Percentiles rank a stretch among this genome's conserved stretches.
Evolutionary conservation across 176 grass and related monocot species (phyloP).

Genomic region (Oryza coarctata): DNA sequence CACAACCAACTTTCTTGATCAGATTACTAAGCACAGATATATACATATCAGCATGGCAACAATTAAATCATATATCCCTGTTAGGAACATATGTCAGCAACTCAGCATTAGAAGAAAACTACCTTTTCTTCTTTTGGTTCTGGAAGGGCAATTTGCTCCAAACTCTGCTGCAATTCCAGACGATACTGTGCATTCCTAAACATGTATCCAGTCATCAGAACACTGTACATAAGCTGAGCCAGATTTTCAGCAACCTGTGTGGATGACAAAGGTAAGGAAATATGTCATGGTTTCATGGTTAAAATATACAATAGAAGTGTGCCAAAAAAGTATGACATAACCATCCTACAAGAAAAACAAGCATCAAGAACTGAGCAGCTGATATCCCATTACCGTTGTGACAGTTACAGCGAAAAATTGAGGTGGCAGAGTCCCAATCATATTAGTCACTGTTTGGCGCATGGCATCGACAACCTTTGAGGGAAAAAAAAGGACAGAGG

Average conservation of each 20-base stretch:
- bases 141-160: slow-evolving; percentile 88
- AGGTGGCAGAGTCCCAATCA: slow-evolving; percentile 92
- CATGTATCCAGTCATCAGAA: slow-evolving; percentile 99
- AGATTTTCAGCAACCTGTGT: slow-evolving; percentile 93
- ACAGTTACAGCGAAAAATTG: slow-evolving; percentile 92
- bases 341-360: background rate
- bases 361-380: background rate
- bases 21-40: slow-evolving; percentile 2
- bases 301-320: background rate
- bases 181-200: slow-evolving; percentile 93
- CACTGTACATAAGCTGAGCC: slow-evolving; percentile 90
- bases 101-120: background rate
- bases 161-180: slow-evolving; percentile 78
- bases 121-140: slow-evolving; percentile 66
- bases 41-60: background rate
- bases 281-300: slow-evolving; percentile 9
- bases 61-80: background rate
- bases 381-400: slow-evolving; percentile 65
- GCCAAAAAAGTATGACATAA: background rate
- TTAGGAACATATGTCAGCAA: background rate
- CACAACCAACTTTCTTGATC: background rate
- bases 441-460: slow-evolving; percentile 93
- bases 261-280: slow-evolving; percentile 33
- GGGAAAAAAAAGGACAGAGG: background rate
- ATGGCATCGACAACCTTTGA: slow-evolving; percentile 88